Evolutionary conservation across 1,284 basidiomycete genomes (phyloP).

Genomic region (Tremellales sp.): DNA sequence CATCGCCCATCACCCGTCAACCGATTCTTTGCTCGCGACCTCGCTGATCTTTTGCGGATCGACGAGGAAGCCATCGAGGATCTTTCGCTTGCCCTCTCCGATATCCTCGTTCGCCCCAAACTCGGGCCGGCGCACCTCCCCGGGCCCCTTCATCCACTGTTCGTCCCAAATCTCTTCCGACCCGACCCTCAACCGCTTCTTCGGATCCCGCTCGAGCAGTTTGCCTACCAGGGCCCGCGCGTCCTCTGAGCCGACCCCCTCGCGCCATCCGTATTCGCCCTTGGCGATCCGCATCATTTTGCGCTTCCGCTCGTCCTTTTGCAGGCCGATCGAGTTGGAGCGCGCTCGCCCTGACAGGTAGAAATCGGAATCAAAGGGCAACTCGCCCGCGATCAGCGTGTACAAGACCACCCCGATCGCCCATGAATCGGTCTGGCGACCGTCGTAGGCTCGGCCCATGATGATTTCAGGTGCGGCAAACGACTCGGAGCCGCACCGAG

Average conservation of each 20-base stretch:
- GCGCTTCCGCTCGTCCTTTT: constrained; percentile 49
- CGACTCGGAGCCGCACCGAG: constrained; percentile 84
- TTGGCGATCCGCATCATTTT: constrained; percentile 69
- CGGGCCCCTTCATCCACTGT: constrained; percentile 57
- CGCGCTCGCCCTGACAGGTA: constrained; percentile 11
- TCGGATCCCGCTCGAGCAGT: constrained; percentile 66
- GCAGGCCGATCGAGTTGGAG: constrained; percentile 8
- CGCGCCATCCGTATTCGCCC: constrained; percentile 68
- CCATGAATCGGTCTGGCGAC: constrained; percentile 83
- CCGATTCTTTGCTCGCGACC: constrained; percentile 19
- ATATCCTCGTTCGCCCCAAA: background rate
- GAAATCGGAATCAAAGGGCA: constrained; percentile 48
- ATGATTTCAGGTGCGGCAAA: constrained; percentile 91
- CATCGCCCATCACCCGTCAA: background rate
- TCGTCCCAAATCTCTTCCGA: constrained; percentile 63
- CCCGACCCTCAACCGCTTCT: constrained; percentile 57
- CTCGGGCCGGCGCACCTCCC: constrained; percentile 21
- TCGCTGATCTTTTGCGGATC: constrained; percentile 29
- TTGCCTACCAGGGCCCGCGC: constrained; percentile 55
- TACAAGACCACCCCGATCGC: constrained; percentile 80
- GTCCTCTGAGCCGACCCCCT: constrained; percentile 25
- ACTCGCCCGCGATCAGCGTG: constrained; percentile 61
- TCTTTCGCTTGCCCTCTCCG: constrained; percentile 12
- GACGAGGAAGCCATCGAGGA: constrained; percentile 36
- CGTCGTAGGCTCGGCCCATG: constrained; percentile 72